Evolutionary conservation across 345 rosid genomes (phyloP).

Genomic region (Adansonia digitata): DNA sequence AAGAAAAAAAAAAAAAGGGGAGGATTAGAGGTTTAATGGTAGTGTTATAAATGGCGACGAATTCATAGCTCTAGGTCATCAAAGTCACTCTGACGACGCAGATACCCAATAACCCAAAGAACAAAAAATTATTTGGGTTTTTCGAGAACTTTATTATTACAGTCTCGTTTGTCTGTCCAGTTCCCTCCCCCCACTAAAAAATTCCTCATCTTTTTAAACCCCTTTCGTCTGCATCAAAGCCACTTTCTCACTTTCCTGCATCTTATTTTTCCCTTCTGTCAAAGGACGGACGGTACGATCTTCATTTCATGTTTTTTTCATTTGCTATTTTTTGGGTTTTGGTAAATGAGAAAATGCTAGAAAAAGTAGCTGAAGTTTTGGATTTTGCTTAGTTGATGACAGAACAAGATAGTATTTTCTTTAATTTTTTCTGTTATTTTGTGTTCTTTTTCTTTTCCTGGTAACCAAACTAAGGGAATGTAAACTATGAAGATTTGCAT

Average conservation of each 20-base stretch:
- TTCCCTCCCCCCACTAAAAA: background rate
- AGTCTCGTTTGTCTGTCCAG: background rate
- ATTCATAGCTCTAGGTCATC: background rate
- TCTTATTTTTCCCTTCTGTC: background rate
- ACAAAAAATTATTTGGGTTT: background rate
- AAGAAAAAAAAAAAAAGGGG: too few species aligned
- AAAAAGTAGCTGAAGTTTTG: background rate
- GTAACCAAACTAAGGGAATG: background rate
- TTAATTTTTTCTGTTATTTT: background rate
- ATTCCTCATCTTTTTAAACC: background rate
- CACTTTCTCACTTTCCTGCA: background rate
- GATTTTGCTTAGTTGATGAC: background rate
- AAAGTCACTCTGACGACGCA: background rate
- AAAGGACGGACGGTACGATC: conserved; percentile 9
- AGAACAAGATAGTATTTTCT: background rate
- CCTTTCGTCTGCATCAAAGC: background rate
- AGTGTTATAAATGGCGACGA: background rate
- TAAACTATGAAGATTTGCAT: background rate
- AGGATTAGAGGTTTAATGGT: background rate
- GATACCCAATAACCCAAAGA: background rate
- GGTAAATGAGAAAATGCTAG: background rate
- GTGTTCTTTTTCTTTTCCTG: background rate
- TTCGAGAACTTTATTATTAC: background rate
- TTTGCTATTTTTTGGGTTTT: background rate
- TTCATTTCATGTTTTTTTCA: background rate